phyloP scores from a whole-genome alignment of 2,329 filamentous ascomycete species.

The Macrophomina tecta region DNA sequence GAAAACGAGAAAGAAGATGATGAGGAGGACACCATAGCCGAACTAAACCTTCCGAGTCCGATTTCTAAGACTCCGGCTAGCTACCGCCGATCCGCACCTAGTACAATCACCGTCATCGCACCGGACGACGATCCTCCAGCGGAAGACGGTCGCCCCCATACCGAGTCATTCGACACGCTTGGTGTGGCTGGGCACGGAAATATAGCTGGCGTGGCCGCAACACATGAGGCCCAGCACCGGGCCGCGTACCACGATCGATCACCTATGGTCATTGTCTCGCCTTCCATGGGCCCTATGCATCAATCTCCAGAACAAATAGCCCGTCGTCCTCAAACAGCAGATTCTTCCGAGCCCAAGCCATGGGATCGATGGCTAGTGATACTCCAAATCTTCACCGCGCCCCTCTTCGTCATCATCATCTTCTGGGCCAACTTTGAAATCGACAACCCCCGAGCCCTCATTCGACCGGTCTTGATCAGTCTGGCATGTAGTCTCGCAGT shows the following conservation, averaged over 20 bases:
- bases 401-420: constrained; percentile 79
- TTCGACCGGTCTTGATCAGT: constrained; percentile 55
- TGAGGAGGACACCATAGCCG: constrained; percentile 29
- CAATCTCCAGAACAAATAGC: constrained; percentile 46
- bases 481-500: constrained; percentile 66
- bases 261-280: constrained; percentile 33
- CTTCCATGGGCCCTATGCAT: constrained; percentile 42
- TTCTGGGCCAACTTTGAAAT: constrained; percentile 72
- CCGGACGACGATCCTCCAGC: constrained; percentile 22
- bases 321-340: constrained; percentile 23
- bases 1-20: constrained; percentile 65
- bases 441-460: constrained; percentile 65
- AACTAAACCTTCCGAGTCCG: constrained; percentile 39
- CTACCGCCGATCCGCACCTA: constrained; percentile 14
- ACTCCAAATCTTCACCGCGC: constrained; percentile 84
- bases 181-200: constrained; percentile 13
- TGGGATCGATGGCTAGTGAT: constrained; percentile 94
- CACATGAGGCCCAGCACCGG: constrained; percentile 7
- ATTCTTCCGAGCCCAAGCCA: constrained; percentile 48
- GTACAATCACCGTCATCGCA: constrained; percentile 28
- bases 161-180: not conserved
- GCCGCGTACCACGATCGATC: constrained; percentile 26
- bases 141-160: not conserved
- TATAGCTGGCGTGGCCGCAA: constrained; percentile 21
- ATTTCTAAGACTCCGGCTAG: not conserved